Evolutionary conservation across 1,284 basidiomycete genomes (phyloP).

Genomic region (Meira miltonrushii): DNA sequence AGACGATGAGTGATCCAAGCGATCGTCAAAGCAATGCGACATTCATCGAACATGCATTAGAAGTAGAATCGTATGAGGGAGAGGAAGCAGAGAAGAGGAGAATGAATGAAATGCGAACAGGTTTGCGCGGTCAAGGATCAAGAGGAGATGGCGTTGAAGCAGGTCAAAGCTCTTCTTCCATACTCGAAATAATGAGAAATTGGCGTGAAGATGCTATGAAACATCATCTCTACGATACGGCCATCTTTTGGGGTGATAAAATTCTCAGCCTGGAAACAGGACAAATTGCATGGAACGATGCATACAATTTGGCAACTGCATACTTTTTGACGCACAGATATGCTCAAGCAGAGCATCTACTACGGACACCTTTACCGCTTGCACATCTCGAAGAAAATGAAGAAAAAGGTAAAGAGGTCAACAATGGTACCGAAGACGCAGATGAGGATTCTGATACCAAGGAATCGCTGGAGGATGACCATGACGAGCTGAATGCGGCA

Average conservation of each 20-base stretch:
- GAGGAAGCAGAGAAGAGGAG: constrained; percentile 1
- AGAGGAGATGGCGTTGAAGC: constrained; percentile 53
- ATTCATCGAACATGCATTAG: constrained; percentile 15
- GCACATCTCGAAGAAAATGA: constrained; percentile 13
- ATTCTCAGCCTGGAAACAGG: constrained; percentile 73
- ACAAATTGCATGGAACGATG: constrained; percentile 59
- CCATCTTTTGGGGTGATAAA: constrained; percentile 97
- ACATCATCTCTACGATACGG: constrained; percentile 95
- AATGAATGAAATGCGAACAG: constrained; percentile 8
- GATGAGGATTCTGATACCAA: background rate
- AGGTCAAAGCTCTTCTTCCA: constrained; percentile 35
- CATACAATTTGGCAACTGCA: constrained; percentile 96
- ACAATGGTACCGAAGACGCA: constrained; percentile 3
- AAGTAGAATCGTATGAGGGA: constrained; percentile 3
- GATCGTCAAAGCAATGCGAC: constrained; percentile 5
- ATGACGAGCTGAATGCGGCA: constrained; percentile 16
- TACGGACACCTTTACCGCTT: constrained; percentile 69
- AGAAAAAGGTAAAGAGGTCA: constrained; percentile 13
- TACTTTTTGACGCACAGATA: constrained; percentile 94
- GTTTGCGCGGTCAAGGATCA: background rate
- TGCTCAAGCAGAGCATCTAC: constrained; percentile 81
- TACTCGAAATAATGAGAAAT: constrained; percentile 87
- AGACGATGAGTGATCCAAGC: background rate
- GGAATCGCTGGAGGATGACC: constrained; percentile 6
- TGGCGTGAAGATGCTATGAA: constrained; percentile 97